Base-by-base conservation (phyloP, 2,329 filamentous ascomycete species). In the Magnaporthiopsis rhizophila region DNA sequence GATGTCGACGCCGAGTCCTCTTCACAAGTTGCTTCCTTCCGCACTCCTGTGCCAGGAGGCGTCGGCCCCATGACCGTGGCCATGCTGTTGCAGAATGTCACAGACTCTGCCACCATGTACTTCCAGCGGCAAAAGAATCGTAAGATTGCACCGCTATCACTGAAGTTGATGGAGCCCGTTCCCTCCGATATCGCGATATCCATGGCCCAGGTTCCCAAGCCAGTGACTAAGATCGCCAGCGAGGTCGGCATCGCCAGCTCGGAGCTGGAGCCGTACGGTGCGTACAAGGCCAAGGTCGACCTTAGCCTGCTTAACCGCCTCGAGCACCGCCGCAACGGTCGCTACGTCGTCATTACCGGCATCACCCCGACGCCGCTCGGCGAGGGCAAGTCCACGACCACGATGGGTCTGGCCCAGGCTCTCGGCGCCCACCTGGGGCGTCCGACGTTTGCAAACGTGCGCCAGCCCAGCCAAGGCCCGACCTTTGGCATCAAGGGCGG, bases 401-500 rank as follows among this genome's bases (percentile, higher is more conserved):
- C 95, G 9, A 91, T 99, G 82, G 95, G 95, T 74, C 82, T 99
- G 62, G 92, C 92, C 7, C 95, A 99, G 77, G 95, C 95, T 50
- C 81, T 99, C 61, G 92, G 92, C 65, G 95, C 89, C 56, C 94
- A 98, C 71, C 80, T 98, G 62, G 90, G 89, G 69, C 90, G 90
- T 65, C 83, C 98, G 69, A 90, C 90, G 3, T 98, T 99, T 76
- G 95, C 95, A 77, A 98, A 99, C 74, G 95, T 99, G 62, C 88
- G 95, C 66, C 95, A 99, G 75, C 95, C 95, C 62, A 97, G 92
- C 71, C 95, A 98, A 80, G 95, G 95, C 5, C 95, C 95, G 64
- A 99, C 95, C 0, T 99, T 99, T 75, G 95, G 95, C 72, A 98
- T 99, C 83, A 99, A 99, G 83, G 95, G 95, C 67, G 95, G 95